Evolutionary conservation across 768 basidiomycete genomes (phyloP).

Genomic region (Cubamyces sp.): DNA sequence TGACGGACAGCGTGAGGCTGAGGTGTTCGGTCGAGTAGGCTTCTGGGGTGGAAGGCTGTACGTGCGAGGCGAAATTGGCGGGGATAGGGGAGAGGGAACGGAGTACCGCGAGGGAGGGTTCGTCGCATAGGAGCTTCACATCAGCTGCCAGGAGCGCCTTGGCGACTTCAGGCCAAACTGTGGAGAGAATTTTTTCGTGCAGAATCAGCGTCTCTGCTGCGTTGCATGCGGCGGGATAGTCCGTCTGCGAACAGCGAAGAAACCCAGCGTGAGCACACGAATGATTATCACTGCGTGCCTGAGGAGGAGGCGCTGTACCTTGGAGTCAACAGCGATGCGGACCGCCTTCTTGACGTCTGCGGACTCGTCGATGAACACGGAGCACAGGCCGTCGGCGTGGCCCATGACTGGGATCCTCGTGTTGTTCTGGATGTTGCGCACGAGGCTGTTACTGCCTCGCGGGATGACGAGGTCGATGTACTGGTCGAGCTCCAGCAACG

Average conservation of each 20-base stretch:
- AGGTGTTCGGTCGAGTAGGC: constrained; percentile 91
- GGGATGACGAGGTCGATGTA: constrained; percentile 98
- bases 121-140: constrained; percentile 84
- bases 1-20: constrained; percentile 81
- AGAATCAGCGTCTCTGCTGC: constrained; percentile 88
- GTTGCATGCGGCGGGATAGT: constrained; percentile 98
- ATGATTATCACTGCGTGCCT: not conserved
- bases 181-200: constrained; percentile 70
- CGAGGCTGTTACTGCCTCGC: constrained; percentile 89
- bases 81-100: constrained; percentile 37
- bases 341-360: constrained; percentile 82
- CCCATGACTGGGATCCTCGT: constrained; percentile 98
- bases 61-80: constrained; percentile 48
- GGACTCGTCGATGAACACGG: constrained; percentile 83
- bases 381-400: constrained; percentile 95
- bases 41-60: constrained; percentile 54
- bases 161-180: constrained; percentile 84
- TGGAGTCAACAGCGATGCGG: constrained; percentile 85
- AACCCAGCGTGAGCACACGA: not conserved
- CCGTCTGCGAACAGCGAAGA: constrained; percentile 53
- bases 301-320: constrained; percentile 53
- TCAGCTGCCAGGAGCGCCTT: constrained; percentile 64
- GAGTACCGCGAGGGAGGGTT: constrained; percentile 61
- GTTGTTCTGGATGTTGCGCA: constrained; percentile 83
- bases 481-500: constrained; percentile 81